Percentiles rank a stretch among this genome's conserved stretches.
Evolutionary conservation across 768 basidiomycete genomes (phyloP).

Genomic region (Gyrodon lividus): DNA sequence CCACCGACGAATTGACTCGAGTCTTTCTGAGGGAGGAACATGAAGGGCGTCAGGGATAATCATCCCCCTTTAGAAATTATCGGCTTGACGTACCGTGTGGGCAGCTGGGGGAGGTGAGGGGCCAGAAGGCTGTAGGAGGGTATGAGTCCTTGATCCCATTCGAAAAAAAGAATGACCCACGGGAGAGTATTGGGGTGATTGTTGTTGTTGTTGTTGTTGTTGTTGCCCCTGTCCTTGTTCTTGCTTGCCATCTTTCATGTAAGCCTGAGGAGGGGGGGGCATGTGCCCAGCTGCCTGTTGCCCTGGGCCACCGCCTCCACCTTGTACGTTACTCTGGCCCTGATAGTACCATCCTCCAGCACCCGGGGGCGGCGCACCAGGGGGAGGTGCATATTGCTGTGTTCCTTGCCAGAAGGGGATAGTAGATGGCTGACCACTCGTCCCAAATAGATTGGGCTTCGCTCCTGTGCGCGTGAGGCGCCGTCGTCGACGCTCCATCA

Average conservation of each 20-base stretch:
- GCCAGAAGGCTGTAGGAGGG: constrained; percentile 3
- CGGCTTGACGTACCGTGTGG: constrained; percentile 3
- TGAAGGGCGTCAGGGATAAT: not conserved
- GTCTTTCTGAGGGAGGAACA: not conserved
- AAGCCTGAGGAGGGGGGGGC: constrained; percentile 4
- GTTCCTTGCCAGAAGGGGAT: constrained; percentile 10
- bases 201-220: constrained; percentile 11
- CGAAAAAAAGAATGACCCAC: constrained; percentile 12
- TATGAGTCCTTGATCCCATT: not conserved
- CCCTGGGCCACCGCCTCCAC: not conserved
- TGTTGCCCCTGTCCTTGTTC: not conserved
- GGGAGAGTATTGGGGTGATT: constrained; percentile 26
- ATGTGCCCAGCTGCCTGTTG: not conserved
- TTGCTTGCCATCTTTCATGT: not conserved
- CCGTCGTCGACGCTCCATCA: constrained; percentile 7
- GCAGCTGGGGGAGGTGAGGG: constrained; percentile 4
- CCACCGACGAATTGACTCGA: not conserved
- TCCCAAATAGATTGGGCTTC: not conserved
- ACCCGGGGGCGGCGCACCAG: not conserved
- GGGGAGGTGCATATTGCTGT: constrained; percentile 4
- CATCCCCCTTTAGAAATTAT: not conserved
- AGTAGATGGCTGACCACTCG: constrained; percentile 1
- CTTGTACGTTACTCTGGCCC: not conserved
- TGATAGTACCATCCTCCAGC: not conserved
- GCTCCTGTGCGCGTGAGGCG: not conserved